Percentiles rank a stretch among this genome's conserved stretches.
Evolutionary conservation across 2,329 filamentous ascomycete genomes (phyloP).

Genomic region (Aspergillus neotritici): DNA sequence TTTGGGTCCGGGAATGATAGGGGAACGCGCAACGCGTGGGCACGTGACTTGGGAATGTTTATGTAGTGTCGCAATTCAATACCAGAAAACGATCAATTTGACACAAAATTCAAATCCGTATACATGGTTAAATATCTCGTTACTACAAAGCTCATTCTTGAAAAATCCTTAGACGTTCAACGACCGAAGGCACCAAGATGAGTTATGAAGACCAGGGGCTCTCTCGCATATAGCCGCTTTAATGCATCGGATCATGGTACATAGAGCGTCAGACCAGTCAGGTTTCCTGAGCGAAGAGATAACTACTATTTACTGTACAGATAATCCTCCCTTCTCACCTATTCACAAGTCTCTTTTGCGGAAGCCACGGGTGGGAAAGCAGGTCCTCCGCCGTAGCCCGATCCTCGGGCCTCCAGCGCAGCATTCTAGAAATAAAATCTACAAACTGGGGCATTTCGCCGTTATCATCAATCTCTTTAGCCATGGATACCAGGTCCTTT

Average conservation of each 20-base stretch:
- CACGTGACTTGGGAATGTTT: conserved; percentile 6
- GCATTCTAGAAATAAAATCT: conserved; percentile 10
- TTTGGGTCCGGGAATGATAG: neutral
- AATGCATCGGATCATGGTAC: too few species aligned
- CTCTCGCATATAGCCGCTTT: too few species aligned
- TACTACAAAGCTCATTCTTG: too few species aligned
- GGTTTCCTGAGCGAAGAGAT: conserved; percentile 4
- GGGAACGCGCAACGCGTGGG: conserved; percentile 5
- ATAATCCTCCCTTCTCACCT: conserved; percentile 2
- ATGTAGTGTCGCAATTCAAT: too few species aligned
- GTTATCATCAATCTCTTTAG: conserved; percentile 5
- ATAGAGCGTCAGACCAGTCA: neutral
- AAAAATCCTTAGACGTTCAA: too few species aligned
- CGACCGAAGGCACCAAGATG: too few species aligned
- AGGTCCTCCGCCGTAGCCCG: conserved; percentile 9
- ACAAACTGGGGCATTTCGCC: conserved; percentile 7
- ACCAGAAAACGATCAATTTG: too few species aligned
- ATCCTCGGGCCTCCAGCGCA: conserved; percentile 13
- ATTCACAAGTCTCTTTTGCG: conserved; percentile 4
- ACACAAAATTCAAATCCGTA: too few species aligned
- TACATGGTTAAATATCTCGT: too few species aligned
- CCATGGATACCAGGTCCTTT: conserved; percentile 7
- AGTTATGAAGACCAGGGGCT: too few species aligned
- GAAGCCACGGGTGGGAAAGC: conserved; percentile 11
- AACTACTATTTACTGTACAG: conserved; percentile 5